Evolutionary conservation across 768 basidiomycete genomes (phyloP), one percentile per base, ranked within the genome.

Genomic region (Krasilnikovozyma curviuscula): DNA sequence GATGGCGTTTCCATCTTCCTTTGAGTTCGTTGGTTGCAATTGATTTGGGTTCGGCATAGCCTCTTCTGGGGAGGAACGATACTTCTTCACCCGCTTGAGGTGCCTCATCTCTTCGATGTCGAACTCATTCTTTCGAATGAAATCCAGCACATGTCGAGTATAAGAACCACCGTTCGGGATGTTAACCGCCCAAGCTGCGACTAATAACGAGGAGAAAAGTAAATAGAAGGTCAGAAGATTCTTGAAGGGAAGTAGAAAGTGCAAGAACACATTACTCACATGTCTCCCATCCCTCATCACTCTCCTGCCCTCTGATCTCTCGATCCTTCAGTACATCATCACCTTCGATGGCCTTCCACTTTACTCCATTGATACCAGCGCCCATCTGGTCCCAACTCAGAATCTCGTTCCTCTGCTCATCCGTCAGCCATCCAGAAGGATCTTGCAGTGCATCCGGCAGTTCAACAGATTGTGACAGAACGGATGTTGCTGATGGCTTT

Each of bases 61-160:
- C n/a, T n/a, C n/a, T n/a, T n/a, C n/a, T n/a, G n/a, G n/a, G n/a
- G n/a, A n/a, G n/a, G n/a, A n/a, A n/a, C n/a, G n/a, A 25, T 27
- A 32, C 40, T 52, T 52, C 27, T 46, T 16, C 2, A 52, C 50
- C n/a, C 50, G 39, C 45, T 52, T 52, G 4, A 52, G 45, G 34
- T 52, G 50, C 27, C 42, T 46, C 25, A 41, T 52, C 16, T 32
- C 27, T 19, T 52, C 45, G 28, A n/a, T n/a, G n/a, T n/a, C n/a
- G n/a, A n/a, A n/a, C n/a, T n/a, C n/a, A n/a, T n/a, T n/a, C n/a
- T n/a, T n/a, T n/a, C n/a, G n/a, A n/a, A n/a, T n/a, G n/a, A n/a
- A n/a, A n/a, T n/a, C n/a, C n/a, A n/a, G n/a, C n/a, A n/a, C n/a
- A n/a, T n/a, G n/a, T n/a, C n/a, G n/a, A n/a, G n/a, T n/a, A n/a